Evolutionary conservation across 2,329 filamentous ascomycete genomes (phyloP), one percentile per base, ranked within the genome.

Genomic region (Zopfia rhizophila): DNA sequence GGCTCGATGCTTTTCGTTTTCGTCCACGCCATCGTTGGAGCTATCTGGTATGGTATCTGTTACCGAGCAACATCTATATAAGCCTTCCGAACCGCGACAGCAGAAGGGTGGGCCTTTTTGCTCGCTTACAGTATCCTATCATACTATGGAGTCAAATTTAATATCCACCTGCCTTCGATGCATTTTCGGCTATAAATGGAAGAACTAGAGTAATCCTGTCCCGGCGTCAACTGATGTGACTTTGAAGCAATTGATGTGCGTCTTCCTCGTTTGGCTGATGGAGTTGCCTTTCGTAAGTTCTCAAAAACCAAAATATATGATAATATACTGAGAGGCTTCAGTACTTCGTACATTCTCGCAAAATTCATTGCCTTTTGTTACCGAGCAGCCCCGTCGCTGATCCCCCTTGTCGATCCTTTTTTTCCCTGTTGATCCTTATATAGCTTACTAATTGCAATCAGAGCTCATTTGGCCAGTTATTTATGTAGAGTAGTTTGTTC

Each of bases 1-100:
- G 73, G 72, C 12, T 68, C 69, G 1, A 68, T 68, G 42, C 70
- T 72, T 19, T 75, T 76, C 53, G 61, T 76, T 27, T 68, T 72
- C 49, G 69, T 70, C 18, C 51, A 67, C 27, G 65, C 65, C 5
- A 53, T 69, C 0, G 70, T 75, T 2, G 68, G 66, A 10, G 61
- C 72, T 23, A 70, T 75, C 42, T 75, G 72, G 59, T 72, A 71
- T 40, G 70, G 70, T 4, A 70, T 62, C 8, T n/a, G n/a, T n/a
- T n/a, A n/a, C n/a, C n/a, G n/a, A n/a, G n/a, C n/a, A n/a, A n/a
- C n/a, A n/a, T n/a, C n/a, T n/a, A n/a, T n/a, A n/a, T n/a, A n/a
- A n/a, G n/a, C n/a, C n/a, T n/a, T n/a, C n/a, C n/a, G n/a, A n/a
- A n/a, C n/a, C n/a, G n/a, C n/a, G n/a, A n/a, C n/a, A n/a, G n/a